Conservation (phyloP, 2,329 filamentous ascomycete genomes). For the Ascochyta koolunga region DNA sequence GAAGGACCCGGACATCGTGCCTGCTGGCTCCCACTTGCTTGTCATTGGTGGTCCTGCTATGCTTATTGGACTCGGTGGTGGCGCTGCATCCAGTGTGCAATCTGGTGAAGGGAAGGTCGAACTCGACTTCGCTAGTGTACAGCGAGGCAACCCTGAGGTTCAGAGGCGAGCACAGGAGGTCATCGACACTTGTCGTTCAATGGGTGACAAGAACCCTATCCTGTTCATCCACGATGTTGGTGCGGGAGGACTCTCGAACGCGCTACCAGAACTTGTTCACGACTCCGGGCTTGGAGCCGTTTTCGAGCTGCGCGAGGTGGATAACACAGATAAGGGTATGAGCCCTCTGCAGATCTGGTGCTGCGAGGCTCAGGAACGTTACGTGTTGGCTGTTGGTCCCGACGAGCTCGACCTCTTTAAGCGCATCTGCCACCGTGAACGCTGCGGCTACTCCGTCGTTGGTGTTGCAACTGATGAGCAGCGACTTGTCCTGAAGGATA, state of each 20-base stretch:
- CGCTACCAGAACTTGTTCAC: slow-evolving; percentile 86
- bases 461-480: slow-evolving; percentile 76
- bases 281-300: slow-evolving; percentile 89
- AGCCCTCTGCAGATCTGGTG: slow-evolving; percentile 98
- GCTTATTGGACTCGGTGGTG: slow-evolving; percentile 95
- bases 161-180: slow-evolving; percentile 96
- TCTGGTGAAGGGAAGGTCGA: slow-evolving; percentile 89
- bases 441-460: slow-evolving; percentile 91
- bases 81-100: slow-evolving; percentile 88
- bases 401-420: slow-evolving; percentile 76
- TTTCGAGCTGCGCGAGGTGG: slow-evolving; percentile 93
- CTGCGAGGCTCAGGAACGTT: slow-evolving; percentile 94
- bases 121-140: slow-evolving; percentile 95
- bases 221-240: slow-evolving; percentile 98
- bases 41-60: slow-evolving; percentile 96
- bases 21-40: slow-evolving; percentile 85
- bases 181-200: slow-evolving; percentile 88
- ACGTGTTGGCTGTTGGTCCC: slow-evolving; percentile 85
- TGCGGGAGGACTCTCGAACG: slow-evolving; percentile 84
- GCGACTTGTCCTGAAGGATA: slow-evolving; percentile 79
- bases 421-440: slow-evolving; percentile 76
- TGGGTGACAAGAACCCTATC: slow-evolving; percentile 86
- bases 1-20: slow-evolving; percentile 79
- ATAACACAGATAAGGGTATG: slow-evolving; percentile 89
- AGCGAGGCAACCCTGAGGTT: slow-evolving; percentile 95